These are phyloP conservation scores for Mrakia blollopis DNA, from an alignment of 768 basidiomycete species.

Conservation along the genomic window DNA sequence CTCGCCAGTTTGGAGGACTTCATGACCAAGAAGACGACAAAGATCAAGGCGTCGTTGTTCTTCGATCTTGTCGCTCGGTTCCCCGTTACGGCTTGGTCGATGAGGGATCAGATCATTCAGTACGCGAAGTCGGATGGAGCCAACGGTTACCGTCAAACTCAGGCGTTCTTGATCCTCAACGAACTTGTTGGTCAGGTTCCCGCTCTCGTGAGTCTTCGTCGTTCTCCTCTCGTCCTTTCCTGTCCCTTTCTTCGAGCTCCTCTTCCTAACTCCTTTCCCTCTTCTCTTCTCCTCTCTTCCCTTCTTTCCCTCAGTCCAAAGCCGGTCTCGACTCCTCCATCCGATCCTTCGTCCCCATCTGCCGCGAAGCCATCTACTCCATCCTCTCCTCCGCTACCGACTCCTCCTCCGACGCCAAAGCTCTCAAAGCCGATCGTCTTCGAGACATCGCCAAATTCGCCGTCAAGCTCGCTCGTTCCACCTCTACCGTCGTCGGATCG, in stretches of 20 bases:
- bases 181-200: slow-evolving; percentile 57
- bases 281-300: not conserved
- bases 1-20: slow-evolving; percentile 67
- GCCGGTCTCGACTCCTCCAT: slow-evolving; percentile 48
- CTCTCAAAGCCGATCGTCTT: slow-evolving; percentile 58
- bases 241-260: not conserved
- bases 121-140: slow-evolving; percentile 54
- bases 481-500: slow-evolving; percentile 50
- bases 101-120: slow-evolving; percentile 59
- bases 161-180: slow-evolving; percentile 68
- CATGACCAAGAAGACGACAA: slow-evolving; percentile 71
- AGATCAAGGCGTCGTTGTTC: slow-evolving; percentile 68
- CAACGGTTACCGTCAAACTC: slow-evolving; percentile 70
- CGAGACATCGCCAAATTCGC: slow-evolving; percentile 76
- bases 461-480: slow-evolving; percentile 60
- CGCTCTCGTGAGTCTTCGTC: slow-evolving; percentile 39
- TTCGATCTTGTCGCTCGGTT: slow-evolving; percentile 67
- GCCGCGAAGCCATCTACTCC: slow-evolving; percentile 50
- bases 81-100: slow-evolving; percentile 60
- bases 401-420: slow-evolving; percentile 49
- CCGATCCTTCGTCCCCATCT: slow-evolving; percentile 51
- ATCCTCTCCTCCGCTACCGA: slow-evolving; percentile 41
- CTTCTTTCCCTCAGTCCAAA: slow-evolving; percentile 40
- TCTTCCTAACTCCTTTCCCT: slow-evolving; percentile 40
- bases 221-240: not conserved